These are phyloP conservation scores for Geotrichum carabidarum DNA, from an alignment of 1,139 yeast genomes.

Conservation along the genomic window DNA sequence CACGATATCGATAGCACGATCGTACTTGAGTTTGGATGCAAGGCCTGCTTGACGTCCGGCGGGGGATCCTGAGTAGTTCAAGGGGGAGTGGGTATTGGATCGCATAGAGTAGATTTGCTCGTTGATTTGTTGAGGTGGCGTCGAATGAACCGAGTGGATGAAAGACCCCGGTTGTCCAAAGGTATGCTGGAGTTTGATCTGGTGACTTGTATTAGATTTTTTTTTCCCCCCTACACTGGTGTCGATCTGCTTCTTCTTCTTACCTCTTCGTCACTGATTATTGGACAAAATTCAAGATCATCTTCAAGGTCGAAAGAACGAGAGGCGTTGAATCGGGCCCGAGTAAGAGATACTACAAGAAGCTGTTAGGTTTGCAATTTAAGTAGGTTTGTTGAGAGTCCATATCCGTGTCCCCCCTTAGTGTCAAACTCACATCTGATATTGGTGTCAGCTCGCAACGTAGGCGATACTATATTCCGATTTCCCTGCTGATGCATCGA, in stretches of 20 bases:
- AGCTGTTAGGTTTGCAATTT: not conserved
- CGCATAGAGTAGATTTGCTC: slow-evolving; percentile 14
- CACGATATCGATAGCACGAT: slow-evolving; percentile 59
- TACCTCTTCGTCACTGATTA: slow-evolving; percentile 34
- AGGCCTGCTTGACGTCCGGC: slow-evolving; percentile 5
- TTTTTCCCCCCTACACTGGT: not conserved
- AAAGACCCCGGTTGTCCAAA: not conserved
- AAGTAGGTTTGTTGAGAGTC: not conserved
- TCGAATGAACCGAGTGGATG: slow-evolving; percentile 6
- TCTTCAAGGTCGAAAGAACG: slow-evolving; percentile 62
- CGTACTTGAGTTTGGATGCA: slow-evolving; percentile 5
- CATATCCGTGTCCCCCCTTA: not conserved
- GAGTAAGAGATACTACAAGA: slow-evolving; percentile 12
- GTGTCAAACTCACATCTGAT: slow-evolving; percentile 8
- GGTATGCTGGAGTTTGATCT: slow-evolving; percentile 7
- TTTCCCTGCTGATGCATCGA: slow-evolving; percentile 7
- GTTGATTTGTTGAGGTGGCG: slow-evolving; percentile 15
- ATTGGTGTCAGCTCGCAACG: slow-evolving; percentile 7
- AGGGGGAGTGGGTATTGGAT: slow-evolving; percentile 5
- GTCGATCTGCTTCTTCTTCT: slow-evolving; percentile 4
- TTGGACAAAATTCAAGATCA: slow-evolving; percentile 63
- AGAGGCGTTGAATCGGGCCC: slow-evolving; percentile 49
- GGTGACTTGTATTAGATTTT: not conserved
- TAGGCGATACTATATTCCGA: slow-evolving; percentile 3
- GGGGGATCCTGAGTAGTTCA: slow-evolving; percentile 14